Evolutionary conservation across 306 rosid genomes (phyloP), one percentile per base, ranked within the genome.

Genomic region (Carpinus viminea): DNA sequence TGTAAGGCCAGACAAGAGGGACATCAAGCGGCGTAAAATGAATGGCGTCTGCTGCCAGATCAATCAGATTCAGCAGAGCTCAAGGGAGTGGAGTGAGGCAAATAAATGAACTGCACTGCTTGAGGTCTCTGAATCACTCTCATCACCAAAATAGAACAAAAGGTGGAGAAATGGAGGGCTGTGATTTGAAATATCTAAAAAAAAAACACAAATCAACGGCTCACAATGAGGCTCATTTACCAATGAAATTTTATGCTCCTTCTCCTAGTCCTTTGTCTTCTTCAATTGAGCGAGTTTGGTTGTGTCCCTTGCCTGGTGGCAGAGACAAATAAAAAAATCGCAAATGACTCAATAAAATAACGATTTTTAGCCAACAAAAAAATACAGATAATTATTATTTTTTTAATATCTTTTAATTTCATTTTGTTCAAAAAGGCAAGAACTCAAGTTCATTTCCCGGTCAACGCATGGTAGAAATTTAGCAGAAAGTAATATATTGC

Each of bases 11-110:
- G 84, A 81, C 20, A 61, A 78, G 80, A 88, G 82, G 60, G 84
- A 74, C 78, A 76, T 28, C 76, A 85, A 86, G 81, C 74, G 87
- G 55, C 82, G 79, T 48, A 83, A 81, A 80, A 46, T 82, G 86
- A 88, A 81, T 73, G 79, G 61, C 43, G 43, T 70, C 47, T 60
- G 70, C 60, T 68, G 38, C 62, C 46, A 74, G 51, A 51, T 68
- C 80, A 83, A 82, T 31, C 69, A 50, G 46, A 79, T 47, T 77
- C 36, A 48, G 16, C 79, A 68, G 24, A 73, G 20, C 46, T 72
- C 75, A 80, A 62, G 66, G 55, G 69, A 73, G 70, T 66, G 55
- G 69, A 73, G 70, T 55, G 76, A 59, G 73, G 53, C n/a, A 2
- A 26, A 3, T 57, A 20, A 18, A 24, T 57, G 8, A 12, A 57